Evolutionary conservation across 768 basidiomycete genomes (phyloP), one percentile per base, ranked within the genome.

Genomic region (Mycena kentingensis): DNA sequence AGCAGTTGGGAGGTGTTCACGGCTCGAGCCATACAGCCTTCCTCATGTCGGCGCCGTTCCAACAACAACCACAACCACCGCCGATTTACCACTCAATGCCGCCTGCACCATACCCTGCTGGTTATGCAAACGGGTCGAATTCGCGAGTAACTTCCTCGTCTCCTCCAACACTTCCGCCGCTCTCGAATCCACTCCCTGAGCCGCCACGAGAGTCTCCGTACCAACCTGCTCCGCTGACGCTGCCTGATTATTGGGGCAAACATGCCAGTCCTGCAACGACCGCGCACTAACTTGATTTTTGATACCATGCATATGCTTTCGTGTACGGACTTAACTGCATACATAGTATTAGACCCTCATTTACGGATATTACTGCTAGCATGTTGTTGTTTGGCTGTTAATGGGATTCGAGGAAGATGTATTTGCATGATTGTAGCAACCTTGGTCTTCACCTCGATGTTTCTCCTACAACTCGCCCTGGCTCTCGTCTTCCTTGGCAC

Each of bases 1-100:
- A 68, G 35, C 63, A 61, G 32, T 63, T 67, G 29, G 70, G n/a
- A n/a, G n/a, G 71, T 8, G 64, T 72, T 3, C 79, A 87, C 58
- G 88, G 88, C 44, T 89, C 88, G 15, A 84, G 81, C 64, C 86
- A 88, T 63, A 89, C 88, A 6, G 83, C 85, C 6, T 88, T 83
- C 65, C 73, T 83, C 44, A 79, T 88, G 38, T 84, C 81, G 55
- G 73, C 73, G 4, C 78, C 84, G 4, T 79, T 82, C 48, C 80
- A 82, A 59, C 68, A 70, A 31, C 73, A n/a, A n/a, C n/a, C n/a
- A n/a, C n/a, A 76, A 46, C 70, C 76, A 16, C 69, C 77, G 18
- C 78, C 77, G 43, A 78, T 83, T 38, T 85, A 85, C 62, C 82
- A 83, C 66, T 79, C 84, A 19, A 82, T 85, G 79, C 81, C 80